A percentile compares a stretch with the other conserved stretches of the same genome.
Evolutionary conservation across 768 basidiomycete species (phyloP).

Genomic region (Podaxis sp.): DNA sequence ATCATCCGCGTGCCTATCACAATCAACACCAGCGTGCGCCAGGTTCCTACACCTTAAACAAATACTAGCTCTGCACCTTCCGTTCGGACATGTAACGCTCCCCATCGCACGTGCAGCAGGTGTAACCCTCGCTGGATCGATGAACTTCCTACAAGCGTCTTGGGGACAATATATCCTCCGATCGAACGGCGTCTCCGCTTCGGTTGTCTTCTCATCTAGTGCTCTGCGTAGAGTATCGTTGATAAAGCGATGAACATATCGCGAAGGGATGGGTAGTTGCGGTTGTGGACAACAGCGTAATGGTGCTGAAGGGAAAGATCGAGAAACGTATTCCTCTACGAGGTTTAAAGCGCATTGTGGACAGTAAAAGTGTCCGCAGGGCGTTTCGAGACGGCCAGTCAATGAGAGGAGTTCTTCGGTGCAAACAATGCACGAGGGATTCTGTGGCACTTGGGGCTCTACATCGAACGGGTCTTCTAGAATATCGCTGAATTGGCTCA

Average conservation of each 20-base stretch:
- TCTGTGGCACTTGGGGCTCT: background rate
- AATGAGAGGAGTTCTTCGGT: background rate
- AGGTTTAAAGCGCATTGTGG: conserved; percentile 11
- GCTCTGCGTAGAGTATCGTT: background rate
- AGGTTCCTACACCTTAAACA: conserved; percentile 6
- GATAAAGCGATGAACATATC: conserved; percentile 8
- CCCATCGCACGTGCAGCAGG: background rate
- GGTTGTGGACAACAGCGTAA: conserved; percentile 13
- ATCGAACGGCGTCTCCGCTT: conserved; percentile 13
- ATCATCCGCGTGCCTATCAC: conserved; percentile 5
- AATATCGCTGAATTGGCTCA: background rate
- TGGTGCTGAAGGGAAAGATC: conserved; percentile 7
- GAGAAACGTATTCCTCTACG: conserved; percentile 8
- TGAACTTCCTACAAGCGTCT: conserved; percentile 15
- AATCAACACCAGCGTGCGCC: conserved; percentile 5
- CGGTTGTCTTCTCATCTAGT: conserved; percentile 10
- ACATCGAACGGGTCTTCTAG: background rate
- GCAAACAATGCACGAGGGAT: conserved; percentile 3
- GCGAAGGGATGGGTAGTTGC: conserved; percentile 8
- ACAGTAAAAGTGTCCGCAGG: conserved; percentile 20
- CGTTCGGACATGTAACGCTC: conserved; percentile 1
- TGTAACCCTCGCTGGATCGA: conserved; percentile 9
- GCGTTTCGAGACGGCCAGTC: conserved; percentile 5
- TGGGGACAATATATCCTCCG: conserved; percentile 19
- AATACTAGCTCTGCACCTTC: background rate